These are phyloP conservation scores for Arctium lappa DNA, from an alignment of 129 eudicot genomes.

Conservation along the genomic window DNA sequence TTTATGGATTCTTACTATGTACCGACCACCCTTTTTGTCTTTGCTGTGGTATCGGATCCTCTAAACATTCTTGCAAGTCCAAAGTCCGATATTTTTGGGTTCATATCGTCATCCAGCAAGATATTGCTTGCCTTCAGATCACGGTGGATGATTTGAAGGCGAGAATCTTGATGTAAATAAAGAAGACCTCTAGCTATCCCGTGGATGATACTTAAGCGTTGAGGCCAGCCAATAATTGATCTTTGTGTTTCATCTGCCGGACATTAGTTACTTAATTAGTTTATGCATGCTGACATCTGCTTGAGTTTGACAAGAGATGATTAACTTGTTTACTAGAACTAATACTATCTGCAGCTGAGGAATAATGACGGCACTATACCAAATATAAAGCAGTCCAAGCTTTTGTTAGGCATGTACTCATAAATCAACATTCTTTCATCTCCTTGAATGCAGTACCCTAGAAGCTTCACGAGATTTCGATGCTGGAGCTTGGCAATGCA, in stretches of 20 bases:
- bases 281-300: too few relatives aligned
- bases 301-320: not conserved
- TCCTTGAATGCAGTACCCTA: constrained; percentile 16
- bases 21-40: constrained; percentile 19
- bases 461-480: constrained; percentile 27
- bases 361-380: not conserved
- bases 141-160: not conserved
- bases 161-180: constrained; percentile 7
- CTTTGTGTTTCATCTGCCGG: not conserved
- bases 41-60: constrained; percentile 6
- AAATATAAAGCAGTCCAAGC: constrained; percentile 20
- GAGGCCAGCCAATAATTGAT: constrained; percentile 9
- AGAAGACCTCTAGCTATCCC: constrained; percentile 16
- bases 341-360: too few relatives aligned
- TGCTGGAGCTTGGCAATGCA: not conserved
- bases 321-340: not conserved
- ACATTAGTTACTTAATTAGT: not conserved
- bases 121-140: constrained; percentile 5
- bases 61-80: constrained; percentile 21
- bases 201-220: constrained; percentile 1
- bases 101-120: not conserved
- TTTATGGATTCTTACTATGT: constrained; percentile 18
- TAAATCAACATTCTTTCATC: constrained; percentile 22
- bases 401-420: constrained; percentile 25
- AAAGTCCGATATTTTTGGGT: constrained; percentile 26